Evolutionary conservation across 2,329 filamentous ascomycete species (phyloP).

Genomic region (Paracoccidioides lutzii): DNA sequence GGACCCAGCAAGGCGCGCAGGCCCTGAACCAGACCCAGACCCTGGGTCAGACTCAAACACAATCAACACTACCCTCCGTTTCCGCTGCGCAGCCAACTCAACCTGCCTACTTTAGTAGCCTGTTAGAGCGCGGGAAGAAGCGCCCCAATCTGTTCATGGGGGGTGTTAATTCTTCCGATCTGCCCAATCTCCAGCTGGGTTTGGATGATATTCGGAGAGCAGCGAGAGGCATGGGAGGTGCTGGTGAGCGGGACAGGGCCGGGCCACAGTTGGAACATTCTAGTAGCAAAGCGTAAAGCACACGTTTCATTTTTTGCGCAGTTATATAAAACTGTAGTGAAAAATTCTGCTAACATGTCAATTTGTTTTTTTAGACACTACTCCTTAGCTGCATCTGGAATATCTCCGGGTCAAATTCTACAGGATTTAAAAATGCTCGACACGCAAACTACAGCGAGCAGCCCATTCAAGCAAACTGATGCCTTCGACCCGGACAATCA

Average conservation of each 20-base stretch:
- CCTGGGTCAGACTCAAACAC: conserved; percentile 16
- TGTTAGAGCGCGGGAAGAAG: conserved; percentile 52
- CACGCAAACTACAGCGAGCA: conserved; percentile 47
- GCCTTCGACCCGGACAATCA: conserved; percentile 43
- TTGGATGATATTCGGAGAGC: conserved; percentile 69
- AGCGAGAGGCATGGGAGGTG: conserved; percentile 65
- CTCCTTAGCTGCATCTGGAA: conserved; percentile 80
- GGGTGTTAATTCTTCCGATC: conserved; percentile 50
- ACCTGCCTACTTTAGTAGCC: conserved; percentile 51
- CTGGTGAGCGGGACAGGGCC: conserved; percentile 41
- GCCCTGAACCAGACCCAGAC: conserved; percentile 12
- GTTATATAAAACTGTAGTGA: not conserved
- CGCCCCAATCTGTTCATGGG: conserved; percentile 49
- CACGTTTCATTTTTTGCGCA: not conserved
- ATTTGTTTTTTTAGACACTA: conserved; percentile 52
- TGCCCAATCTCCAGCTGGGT: conserved; percentile 81
- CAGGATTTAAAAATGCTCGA: conserved; percentile 75
- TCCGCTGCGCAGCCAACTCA: conserved; percentile 27
- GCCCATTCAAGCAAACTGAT: conserved; percentile 24
- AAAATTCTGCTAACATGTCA: not conserved
- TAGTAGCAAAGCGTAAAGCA: conserved; percentile 42
- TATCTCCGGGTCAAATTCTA: conserved; percentile 73
- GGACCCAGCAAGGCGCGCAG: conserved; percentile 12
- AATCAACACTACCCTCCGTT: conserved; percentile 15
- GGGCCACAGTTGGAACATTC: conserved; percentile 25